Evolutionary conservation across 306 rosid genomes (phyloP), one percentile per base, ranked within the genome.

Genomic region (Hylodesmum podocarpum): DNA sequence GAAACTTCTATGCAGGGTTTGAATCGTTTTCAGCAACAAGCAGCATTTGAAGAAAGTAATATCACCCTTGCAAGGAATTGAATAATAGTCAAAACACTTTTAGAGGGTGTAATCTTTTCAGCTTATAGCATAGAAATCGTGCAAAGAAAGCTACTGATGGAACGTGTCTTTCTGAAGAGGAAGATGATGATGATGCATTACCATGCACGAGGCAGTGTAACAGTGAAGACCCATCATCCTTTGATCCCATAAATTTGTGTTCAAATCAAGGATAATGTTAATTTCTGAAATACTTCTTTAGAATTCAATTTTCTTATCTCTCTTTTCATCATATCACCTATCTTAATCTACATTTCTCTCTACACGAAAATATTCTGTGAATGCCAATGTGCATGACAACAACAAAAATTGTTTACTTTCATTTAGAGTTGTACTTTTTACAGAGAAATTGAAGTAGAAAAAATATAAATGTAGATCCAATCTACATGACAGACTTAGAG

Each of bases 21-120:
- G 86, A 84, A 80, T 77, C 91, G 2, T 85, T 86, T 75, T 85
- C 90, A 73, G 85, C 87, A 79, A 79, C 88, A 47, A 81, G 83
- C 79, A 78, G 75, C 84, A 79, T 86, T 51, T 85, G 78, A 83
- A 81, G 58, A 39, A 13, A 49, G 28, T 5, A 55, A 5, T 8
- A 13, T 0, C 57, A 49, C 55, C 21, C 10, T 6, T 1, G 7
- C 0, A 28, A 8, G 16, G 24, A 46, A 27, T 46, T 9, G 24
- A 46, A 27, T 46, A 68, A 28, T 28, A 10, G 10, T 46, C 37
- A 44, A n/a, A n/a, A 44, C 41, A 12, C 37, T 43, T 55, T 50
- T 24, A 12, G 12, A 25, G 67, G 73, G 50, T 66, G 27, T 11
- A 39, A 19, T 29, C n/a, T n/a, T 39, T 78, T 66, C 50, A 50